Evolutionary conservation across 257 asterid species (phyloP), one percentile per base, ranked within the genome.

Genomic region (Thymus quinquecostatus): DNA sequence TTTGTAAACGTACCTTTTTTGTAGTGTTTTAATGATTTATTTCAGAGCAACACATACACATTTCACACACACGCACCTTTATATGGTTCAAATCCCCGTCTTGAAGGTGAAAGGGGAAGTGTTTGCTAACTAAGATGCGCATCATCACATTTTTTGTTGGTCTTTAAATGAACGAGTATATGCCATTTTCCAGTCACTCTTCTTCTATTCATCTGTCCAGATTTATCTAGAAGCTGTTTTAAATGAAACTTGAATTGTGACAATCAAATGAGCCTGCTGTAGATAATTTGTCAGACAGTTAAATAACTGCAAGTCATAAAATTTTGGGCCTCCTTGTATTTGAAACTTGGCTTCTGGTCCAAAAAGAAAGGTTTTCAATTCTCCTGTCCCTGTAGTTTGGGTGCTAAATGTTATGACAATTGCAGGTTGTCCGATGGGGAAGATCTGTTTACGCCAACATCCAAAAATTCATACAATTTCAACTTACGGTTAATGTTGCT

Each of bases 371-470:
- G 29, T 32, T 32, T 53, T 47, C 47, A 74, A 56, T 12, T 50
- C 12, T 40, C 36, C 10, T 47, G 40, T 5, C 62, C 68, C 30
- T 60, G 53, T 27, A 58, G 45, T 32, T n/a, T 44, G 59, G 34
- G 28, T 72, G 27, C 10, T 61, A 30, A 73, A 14, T 77, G 38
- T 34, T n/a, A 50, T 47, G 38, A 75, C n/a, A 59, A 67, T 48
- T 83, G 77, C 93, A 95, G 99, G 99, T 92, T 70, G 97, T 95
- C 60, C 86, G 96, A 60, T 95, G 99, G 99, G 99, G 99, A 66
- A 84, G 99, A 82, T 92, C 99, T 11, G 99, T 95, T 5, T 95
- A 95, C 36, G 99, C 99, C 55, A 95, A 95, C 72, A 89, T 95
- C 60, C 98, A 95, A 83, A 95, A 92, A 75, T 92, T 95, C 75